These are phyloP conservation scores for Cyberlindnera sargentensis DNA, from an alignment of 805 yeast species.

Conservation along the genomic window DNA sequence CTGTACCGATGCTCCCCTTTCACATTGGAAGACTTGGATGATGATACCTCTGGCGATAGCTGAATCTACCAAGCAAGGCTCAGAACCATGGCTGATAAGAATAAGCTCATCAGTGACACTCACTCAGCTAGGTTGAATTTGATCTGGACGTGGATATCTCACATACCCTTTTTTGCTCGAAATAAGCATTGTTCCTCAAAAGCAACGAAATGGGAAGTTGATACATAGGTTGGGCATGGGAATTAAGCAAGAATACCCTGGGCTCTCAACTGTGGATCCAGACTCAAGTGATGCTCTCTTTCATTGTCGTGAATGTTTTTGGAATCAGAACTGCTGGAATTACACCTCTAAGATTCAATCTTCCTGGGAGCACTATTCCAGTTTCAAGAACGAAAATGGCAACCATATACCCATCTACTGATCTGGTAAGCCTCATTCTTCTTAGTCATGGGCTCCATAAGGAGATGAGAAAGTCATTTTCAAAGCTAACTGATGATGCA, in stretches of 20 bases:
- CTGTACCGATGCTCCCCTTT: constrained; percentile 52
- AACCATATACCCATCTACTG: constrained; percentile 32
- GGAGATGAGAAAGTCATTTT: constrained; percentile 39
- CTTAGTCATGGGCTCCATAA: constrained; percentile 51
- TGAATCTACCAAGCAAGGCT: constrained; percentile 42
- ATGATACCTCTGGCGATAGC: constrained; percentile 50
- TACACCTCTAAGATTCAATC: constrained; percentile 41
- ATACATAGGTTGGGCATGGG: constrained; percentile 55
- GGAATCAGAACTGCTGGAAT: constrained; percentile 50
- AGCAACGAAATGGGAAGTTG: constrained; percentile 52
- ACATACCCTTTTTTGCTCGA: constrained; percentile 50
- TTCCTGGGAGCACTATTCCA: constrained; percentile 43
- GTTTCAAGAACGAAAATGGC: constrained; percentile 34
- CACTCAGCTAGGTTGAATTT: constrained; percentile 45
- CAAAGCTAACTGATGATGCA: constrained; percentile 42
- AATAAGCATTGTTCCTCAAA: constrained; percentile 46
- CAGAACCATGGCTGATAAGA: constrained; percentile 49
- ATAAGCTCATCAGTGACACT: constrained; percentile 36
- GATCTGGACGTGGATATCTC: constrained; percentile 50
- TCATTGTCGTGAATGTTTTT: constrained; percentile 51
- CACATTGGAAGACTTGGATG: constrained; percentile 56
- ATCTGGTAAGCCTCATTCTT: constrained; percentile 38
- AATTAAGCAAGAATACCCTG: constrained; percentile 43
- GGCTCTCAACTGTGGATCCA: constrained; percentile 53
- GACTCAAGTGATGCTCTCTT: constrained; percentile 29